phyloP scores from a whole-genome alignment of 805 yeast genomes.

The Gaillardinia entomophila region DNA sequence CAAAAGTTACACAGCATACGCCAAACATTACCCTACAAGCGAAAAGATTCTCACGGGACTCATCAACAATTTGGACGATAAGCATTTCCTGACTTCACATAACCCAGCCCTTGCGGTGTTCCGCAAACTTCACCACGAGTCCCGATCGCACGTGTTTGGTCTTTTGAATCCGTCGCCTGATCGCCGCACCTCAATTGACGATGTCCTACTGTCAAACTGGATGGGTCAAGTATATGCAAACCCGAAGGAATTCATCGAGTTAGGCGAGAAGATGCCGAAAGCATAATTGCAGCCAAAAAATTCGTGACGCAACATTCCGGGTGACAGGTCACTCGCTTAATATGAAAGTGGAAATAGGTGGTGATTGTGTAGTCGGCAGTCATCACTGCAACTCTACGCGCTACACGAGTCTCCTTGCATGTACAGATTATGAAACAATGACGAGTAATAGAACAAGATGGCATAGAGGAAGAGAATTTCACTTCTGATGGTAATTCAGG shows the following conservation, averaged over 20 bases:
- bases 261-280: conserved; percentile 1
- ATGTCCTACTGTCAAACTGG: conserved; percentile 25
- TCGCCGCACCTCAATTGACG: conserved; percentile 8
- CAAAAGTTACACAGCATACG: conserved; percentile 14
- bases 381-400: neutral
- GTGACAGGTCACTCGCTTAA: neutral
- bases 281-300: too few species aligned
- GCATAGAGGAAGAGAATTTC: conserved; percentile 2
- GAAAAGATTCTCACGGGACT: conserved; percentile 14
- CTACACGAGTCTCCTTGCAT: conserved; percentile 1
- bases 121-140: conserved; percentile 32
- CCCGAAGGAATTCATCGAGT: conserved; percentile 25
- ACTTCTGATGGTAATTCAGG: conserved; percentile 24
- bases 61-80: conserved; percentile 21
- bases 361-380: neutral
- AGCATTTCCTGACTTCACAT: conserved; percentile 6
- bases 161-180: conserved; percentile 27
- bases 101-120: conserved; percentile 31
- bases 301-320: too few species aligned
- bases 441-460: conserved; percentile 2
- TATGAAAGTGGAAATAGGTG: conserved; percentile 1
- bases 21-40: conserved; percentile 21
- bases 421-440: conserved; percentile 7
- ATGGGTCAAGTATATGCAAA: conserved; percentile 33
- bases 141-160: conserved; percentile 24